A percentile compares a stretch with the other conserved stretches of the same genome.
phyloP scores from a whole-genome alignment of 2,329 filamentous ascomycete genomes.

The Fusarium sp. region DNA sequence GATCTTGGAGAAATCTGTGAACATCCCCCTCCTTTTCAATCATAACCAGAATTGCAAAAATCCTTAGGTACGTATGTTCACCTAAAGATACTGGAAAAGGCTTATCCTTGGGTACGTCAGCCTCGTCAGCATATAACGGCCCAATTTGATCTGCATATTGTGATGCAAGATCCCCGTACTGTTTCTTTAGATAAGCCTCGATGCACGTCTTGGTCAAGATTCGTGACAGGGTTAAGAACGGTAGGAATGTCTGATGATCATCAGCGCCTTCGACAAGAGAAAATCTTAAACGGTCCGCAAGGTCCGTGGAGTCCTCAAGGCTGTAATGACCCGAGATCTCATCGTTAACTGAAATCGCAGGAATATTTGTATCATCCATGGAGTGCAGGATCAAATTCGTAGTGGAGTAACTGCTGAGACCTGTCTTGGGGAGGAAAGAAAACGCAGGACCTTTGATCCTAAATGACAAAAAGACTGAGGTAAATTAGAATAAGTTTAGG shows the following conservation, averaged over 20 bases:
- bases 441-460: too few relatives aligned
- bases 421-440: too few relatives aligned
- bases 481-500: too few relatives aligned
- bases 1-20: background rate
- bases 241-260: background rate
- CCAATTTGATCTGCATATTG: background rate
- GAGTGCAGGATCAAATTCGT: background rate
- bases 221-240: background rate
- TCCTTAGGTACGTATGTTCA: background rate
- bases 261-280: background rate
- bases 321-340: accelerated
- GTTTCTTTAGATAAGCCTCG: background rate
- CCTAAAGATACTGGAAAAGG: background rate
- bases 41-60: background rate
- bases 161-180: background rate
- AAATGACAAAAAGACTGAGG: too few relatives aligned
- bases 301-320: background rate
- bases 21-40: background rate
- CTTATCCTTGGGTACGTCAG: background rate
- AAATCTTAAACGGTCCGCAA: background rate
- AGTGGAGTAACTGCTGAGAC: background rate
- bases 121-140: background rate
- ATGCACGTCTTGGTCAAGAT: background rate
- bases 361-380: background rate
- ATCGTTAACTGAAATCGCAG: background rate